Evolutionary conservation across 2,329 filamentous ascomycete species (phyloP).

Genomic region (Cladophialophora bantiana): DNA sequence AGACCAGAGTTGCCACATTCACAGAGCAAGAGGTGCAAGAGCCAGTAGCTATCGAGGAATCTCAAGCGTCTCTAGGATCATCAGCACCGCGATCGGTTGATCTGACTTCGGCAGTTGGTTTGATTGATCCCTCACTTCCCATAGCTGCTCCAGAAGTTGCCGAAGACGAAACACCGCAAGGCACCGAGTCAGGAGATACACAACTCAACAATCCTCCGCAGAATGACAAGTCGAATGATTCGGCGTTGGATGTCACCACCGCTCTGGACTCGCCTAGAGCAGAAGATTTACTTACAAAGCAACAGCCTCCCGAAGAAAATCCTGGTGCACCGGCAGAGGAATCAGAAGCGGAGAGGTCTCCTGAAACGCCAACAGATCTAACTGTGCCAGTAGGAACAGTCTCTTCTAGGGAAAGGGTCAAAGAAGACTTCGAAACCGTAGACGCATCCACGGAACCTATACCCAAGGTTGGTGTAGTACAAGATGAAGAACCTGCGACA

Average conservation of each 20-base stretch:
- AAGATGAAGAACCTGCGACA: neutral
- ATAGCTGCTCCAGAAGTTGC: neutral
- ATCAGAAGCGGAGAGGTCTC: neutral
- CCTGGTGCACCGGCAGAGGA: neutral
- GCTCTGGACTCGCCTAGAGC: neutral
- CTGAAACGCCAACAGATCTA: neutral
- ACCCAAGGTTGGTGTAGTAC: neutral
- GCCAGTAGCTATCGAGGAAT: neutral
- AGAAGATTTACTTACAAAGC: neutral
- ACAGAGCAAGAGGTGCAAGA: conserved; percentile 9
- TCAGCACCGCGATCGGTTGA: neutral
- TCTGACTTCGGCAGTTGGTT: no score
- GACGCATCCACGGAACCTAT: neutral
- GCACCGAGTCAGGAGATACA: neutral
- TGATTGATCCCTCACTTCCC: neutral
- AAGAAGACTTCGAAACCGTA: neutral
- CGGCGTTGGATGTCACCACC: neutral
- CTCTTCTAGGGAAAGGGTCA: neutral
- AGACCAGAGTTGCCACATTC: neutral
- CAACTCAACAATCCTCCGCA: neutral
- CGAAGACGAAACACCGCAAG: neutral
- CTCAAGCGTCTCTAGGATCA: neutral
- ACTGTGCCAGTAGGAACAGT: neutral
- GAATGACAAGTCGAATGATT: neutral
- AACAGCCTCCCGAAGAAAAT: neutral